These are phyloP conservation scores for Debaryomyces castellii DNA, from an alignment of 805 yeast species.

Conservation along the genomic window DNA sequence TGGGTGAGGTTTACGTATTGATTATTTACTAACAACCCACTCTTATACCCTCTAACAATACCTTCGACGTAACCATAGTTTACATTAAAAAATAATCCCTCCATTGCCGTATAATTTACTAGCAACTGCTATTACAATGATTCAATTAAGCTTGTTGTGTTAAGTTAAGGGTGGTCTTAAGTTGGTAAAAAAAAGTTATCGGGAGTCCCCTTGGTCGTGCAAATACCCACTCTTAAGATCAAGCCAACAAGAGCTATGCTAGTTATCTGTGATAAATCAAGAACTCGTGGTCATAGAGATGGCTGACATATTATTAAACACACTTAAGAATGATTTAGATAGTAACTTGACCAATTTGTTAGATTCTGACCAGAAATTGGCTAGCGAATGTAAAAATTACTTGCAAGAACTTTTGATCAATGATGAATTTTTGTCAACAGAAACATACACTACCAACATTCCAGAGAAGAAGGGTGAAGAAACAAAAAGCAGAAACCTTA, in stretches of 20 bases:
- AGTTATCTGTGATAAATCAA: neutral
- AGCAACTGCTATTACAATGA: neutral
- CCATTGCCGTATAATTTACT: constrained; percentile 51
- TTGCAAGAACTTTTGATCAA: constrained; percentile 47
- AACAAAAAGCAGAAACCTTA: constrained; percentile 33
- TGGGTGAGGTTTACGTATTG: constrained; percentile 93
- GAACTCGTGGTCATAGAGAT: neutral
- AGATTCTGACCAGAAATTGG: constrained; percentile 16
- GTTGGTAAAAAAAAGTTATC: neutral
- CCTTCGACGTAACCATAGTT: constrained; percentile 93
- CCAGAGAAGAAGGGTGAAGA: neutral
- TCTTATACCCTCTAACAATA: constrained; percentile 89
- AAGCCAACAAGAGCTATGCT: neutral
- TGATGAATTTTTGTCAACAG: constrained; percentile 47
- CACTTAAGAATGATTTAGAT: constrained; percentile 27
- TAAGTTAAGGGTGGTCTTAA: neutral
- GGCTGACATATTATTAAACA: constrained; percentile 28
- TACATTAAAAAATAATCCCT: constrained; percentile 88
- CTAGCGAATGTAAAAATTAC: constrained; percentile 22
- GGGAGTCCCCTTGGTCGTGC: neutral
- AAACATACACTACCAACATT: constrained; percentile 37
- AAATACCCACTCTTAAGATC: neutral
- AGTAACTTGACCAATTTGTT: constrained; percentile 19
- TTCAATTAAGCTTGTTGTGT: neutral
- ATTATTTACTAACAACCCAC: constrained; percentile 70